Evolutionary conservation across 139 green algal genomes (phyloP).

Genomic region (Coelastrella sp.): DNA sequence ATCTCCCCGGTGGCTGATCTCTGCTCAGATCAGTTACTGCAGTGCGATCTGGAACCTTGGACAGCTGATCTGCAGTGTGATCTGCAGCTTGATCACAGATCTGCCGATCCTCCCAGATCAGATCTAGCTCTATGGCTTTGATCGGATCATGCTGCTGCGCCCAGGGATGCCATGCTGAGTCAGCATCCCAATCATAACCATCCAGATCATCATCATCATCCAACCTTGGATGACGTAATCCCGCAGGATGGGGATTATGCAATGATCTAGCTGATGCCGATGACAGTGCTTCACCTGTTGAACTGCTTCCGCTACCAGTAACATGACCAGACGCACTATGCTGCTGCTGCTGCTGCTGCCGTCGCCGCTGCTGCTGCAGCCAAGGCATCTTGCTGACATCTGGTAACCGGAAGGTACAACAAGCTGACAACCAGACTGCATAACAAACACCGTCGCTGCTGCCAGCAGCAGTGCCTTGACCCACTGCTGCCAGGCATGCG

Average conservation of each 20-base stretch:
- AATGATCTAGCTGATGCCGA: not conserved
- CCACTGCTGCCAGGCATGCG: conserved; percentile 48
- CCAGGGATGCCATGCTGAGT: conserved; percentile 75
- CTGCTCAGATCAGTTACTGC: no score
- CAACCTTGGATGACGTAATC: not conserved
- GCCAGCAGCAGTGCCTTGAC: conserved; percentile 3
- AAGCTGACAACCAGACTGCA: conserved; percentile 35
- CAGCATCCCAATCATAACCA: conserved; percentile 66
- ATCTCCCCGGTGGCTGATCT: conserved; percentile 40
- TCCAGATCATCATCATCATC: conserved; percentile 38
- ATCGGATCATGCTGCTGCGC: conserved; percentile 66
- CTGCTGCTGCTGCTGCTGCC: conserved; percentile 33
- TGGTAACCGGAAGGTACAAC: conserved; percentile 9
- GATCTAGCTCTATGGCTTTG: conserved; percentile 71
- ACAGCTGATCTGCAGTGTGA: not conserved
- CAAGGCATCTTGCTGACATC: conserved; percentile 16
- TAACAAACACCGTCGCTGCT: not conserved
- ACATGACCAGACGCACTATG: no score
- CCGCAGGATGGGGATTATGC: conserved; percentile 3
- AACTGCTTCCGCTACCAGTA: no score
- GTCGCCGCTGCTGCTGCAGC: conserved; percentile 29
- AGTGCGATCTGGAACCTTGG: not conserved
- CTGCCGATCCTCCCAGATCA: conserved; percentile 62
- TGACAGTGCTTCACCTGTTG: not conserved
- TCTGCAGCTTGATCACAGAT: not conserved